phyloP scores from a whole-genome alignment of 2,329 filamentous ascomycete genomes.

The Chaetomium globosum region DNA sequence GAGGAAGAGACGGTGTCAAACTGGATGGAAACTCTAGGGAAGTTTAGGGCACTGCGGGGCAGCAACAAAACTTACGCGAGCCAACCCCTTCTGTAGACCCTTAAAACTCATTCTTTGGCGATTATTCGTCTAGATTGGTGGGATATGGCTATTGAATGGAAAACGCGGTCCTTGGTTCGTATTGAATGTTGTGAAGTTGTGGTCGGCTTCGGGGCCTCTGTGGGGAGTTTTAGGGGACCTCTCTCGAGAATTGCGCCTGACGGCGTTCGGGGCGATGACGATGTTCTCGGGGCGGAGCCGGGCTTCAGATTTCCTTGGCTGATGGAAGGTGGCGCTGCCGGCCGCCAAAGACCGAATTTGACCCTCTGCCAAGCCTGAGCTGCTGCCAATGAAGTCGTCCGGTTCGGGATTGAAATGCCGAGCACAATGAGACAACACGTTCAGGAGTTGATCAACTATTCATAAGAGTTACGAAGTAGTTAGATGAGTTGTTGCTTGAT shows the following conservation, averaged over 20 bases:
- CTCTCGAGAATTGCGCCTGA: slow-evolving; percentile 24
- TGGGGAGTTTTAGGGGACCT: slow-evolving; percentile 10
- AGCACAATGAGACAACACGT: background rate
- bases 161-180: background rate
- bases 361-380: slow-evolving; percentile 23
- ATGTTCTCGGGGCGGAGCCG: slow-evolving; percentile 33
- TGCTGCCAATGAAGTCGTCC: slow-evolving; percentile 20
- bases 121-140: background rate
- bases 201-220: slow-evolving; percentile 7
- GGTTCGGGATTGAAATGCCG: slow-evolving; percentile 1
- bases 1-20: background rate
- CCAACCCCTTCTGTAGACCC: slow-evolving; percentile 88
- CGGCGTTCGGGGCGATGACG: slow-evolving; percentile 32
- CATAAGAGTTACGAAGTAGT: background rate
- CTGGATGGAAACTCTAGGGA: too few species aligned
- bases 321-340: slow-evolving; percentile 31
- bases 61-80: slow-evolving; percentile 65
- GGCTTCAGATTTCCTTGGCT: slow-evolving; percentile 31
- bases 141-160: background rate
- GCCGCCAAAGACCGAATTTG: slow-evolving; percentile 21
- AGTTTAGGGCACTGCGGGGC: slow-evolving; percentile 20
- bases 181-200: background rate
- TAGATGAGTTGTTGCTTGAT: background rate
- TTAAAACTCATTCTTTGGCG: slow-evolving; percentile 82
- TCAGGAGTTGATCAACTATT: background rate